phyloP scores from a whole-genome alignment of 2,329 filamentous ascomycete species.

The Celoporthe dispersa region DNA sequence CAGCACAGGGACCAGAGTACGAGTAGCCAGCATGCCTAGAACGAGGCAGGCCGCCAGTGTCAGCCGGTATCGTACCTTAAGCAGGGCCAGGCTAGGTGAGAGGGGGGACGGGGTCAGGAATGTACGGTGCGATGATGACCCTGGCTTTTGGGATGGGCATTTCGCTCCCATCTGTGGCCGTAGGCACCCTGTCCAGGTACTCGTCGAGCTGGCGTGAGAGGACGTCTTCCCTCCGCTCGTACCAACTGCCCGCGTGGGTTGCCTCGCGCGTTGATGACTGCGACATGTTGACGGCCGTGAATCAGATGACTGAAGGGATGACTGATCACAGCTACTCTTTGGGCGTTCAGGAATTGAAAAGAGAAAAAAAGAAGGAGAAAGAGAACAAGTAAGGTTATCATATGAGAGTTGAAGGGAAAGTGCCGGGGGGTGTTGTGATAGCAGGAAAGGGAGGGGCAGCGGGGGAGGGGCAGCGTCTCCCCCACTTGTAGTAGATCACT shows the following conservation, averaged over 20 bases:
- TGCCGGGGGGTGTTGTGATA: no score
- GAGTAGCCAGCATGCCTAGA: conserved; percentile 87
- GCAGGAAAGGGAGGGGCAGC: background rate
- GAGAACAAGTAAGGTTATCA: background rate
- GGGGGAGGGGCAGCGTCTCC: background rate
- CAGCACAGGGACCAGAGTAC: conserved; percentile 90
- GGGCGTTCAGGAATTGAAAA: background rate
- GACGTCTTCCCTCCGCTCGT: conserved; percentile 62
- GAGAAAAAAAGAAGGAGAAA: background rate
- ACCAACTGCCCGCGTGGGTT: conserved; percentile 88
- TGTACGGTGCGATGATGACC: conserved; percentile 92
- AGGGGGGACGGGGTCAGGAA: conserved; percentile 32
- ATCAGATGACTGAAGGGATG: background rate
- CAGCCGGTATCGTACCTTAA: conserved; percentile 2
- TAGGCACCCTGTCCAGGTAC: conserved; percentile 75
- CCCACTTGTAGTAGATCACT: background rate
- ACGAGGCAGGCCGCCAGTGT: background rate
- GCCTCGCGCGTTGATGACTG: conserved; percentile 52
- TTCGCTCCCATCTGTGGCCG: conserved; percentile 59
- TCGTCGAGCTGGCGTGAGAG: conserved; percentile 72
- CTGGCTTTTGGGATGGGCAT: conserved; percentile 77
- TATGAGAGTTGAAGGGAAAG: background rate
- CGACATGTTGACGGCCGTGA: conserved; percentile 32
- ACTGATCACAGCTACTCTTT: background rate
- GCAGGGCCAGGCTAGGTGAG: background rate